Percentiles rank a stretch among this genome's conserved stretches.
Conservation (phyloP, 106 monocot genomes). For the Posidonia australis region DNA sequence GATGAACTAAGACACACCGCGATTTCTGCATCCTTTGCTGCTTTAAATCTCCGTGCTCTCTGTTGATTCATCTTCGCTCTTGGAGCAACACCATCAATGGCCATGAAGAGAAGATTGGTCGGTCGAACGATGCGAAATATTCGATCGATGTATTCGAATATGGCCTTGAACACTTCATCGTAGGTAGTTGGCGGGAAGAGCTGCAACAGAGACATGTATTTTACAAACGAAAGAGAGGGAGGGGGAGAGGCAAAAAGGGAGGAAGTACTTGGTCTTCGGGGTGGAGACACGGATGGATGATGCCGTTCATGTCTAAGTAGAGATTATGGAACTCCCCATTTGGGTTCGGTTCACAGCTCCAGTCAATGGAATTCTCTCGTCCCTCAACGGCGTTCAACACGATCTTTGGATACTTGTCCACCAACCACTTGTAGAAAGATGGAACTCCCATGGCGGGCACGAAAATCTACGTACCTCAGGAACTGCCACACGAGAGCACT, state of each 20-base stretch:
- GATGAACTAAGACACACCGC: constrained; percentile 10
- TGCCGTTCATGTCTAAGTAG: constrained; percentile 57
- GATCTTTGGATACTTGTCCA: constrained; percentile 17
- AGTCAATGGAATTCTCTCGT: not conserved
- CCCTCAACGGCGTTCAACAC: constrained; percentile 13
- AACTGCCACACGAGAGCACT: too few species aligned
- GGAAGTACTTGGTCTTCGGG: constrained; percentile 30
- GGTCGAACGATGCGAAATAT: constrained; percentile 43
- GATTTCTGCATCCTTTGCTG: constrained; percentile 38
- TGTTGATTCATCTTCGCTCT: constrained; percentile 68
- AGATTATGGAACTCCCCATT: constrained; percentile 47
- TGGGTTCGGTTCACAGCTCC: constrained; percentile 1
- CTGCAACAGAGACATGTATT: too few species aligned
- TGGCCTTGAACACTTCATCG: constrained; percentile 42
- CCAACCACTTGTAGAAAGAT: constrained; percentile 35
- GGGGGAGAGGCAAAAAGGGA: not conserved
- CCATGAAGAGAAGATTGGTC: constrained; percentile 48
- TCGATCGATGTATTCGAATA: constrained; percentile 42
- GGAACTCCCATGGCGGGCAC: constrained; percentile 35
- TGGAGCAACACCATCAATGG: constrained; percentile 63
- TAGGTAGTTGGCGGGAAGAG: constrained; percentile 23
- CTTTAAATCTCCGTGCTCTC: constrained; percentile 24
- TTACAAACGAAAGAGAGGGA: not conserved
- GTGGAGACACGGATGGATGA: constrained; percentile 63
- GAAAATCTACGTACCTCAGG: too few species aligned